These are phyloP conservation scores for Penicillium sp. DNA, from an alignment of 2,329 filamentous ascomycete species.

Conservation along the genomic window DNA sequence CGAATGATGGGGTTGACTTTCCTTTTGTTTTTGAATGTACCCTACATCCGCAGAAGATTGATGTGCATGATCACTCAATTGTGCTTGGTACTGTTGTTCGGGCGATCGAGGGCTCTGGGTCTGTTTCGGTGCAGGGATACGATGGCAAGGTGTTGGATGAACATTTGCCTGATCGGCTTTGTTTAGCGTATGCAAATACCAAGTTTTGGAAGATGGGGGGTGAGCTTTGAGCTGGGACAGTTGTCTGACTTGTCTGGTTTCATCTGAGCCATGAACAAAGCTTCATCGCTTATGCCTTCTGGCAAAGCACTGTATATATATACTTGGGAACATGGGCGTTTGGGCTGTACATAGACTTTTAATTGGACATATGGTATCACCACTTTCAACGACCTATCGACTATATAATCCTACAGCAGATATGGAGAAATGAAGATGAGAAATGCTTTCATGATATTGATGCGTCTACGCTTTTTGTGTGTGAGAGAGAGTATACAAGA, in stretches of 20 bases:
- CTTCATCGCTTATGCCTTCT: background rate
- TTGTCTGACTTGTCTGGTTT: background rate
- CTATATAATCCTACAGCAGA: background rate
- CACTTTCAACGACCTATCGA: background rate
- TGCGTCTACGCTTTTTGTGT: constrained; percentile 8
- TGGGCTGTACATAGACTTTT: background rate
- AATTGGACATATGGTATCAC: background rate
- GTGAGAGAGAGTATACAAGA: constrained; percentile 2
- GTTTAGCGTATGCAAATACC: constrained; percentile 45
- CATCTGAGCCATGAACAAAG: background rate
- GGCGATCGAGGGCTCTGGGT: constrained; percentile 20
- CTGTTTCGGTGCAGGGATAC: background rate
- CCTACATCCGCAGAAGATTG: constrained; percentile 36
- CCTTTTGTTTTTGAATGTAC: constrained; percentile 43
- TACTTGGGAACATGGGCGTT: background rate
- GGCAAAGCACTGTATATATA: constrained; percentile 6
- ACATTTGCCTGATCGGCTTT: constrained; percentile 25
- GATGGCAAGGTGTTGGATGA: constrained; percentile 4
- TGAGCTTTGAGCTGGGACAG: constrained; percentile 23
- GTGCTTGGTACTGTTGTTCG: constrained; percentile 39
- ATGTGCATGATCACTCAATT: constrained; percentile 43
- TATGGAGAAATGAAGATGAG: background rate
- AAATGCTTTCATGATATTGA: constrained; percentile 10
- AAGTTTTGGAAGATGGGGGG: constrained; percentile 44
- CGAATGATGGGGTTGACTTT: constrained; percentile 26